These are phyloP conservation scores for Rhizoclosmatium globosum DNA, from an alignment of 192 early-diverging fungal species.

Conservation along the genomic window DNA sequence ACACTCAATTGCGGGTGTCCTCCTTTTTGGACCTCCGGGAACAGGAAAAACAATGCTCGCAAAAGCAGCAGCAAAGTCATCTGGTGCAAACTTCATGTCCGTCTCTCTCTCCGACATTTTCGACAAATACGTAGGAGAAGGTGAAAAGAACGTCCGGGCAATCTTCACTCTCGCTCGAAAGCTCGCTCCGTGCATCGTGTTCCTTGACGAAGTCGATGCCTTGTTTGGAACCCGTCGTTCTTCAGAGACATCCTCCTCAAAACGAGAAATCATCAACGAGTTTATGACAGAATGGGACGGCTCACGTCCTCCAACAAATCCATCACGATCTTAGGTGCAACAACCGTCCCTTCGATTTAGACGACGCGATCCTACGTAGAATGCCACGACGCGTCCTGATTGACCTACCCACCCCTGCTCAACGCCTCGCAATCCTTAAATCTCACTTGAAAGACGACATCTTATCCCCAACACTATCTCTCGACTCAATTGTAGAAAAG, in stretches of 20 bases:
- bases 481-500: conserved; percentile 71
- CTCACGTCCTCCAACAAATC: conserved; percentile 70
- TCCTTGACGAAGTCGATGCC: conserved; percentile 95
- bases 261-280: conserved; percentile 74
- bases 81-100: conserved; percentile 94
- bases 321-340: conserved; percentile 89
- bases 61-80: conserved; percentile 76
- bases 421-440: conserved; percentile 76
- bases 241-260: conserved; percentile 64
- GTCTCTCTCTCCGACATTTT: conserved; percentile 92
- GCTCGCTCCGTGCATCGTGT: conserved; percentile 94
- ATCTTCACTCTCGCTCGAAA: conserved; percentile 93
- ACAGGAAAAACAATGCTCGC: conserved; percentile 60
- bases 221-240: conserved; percentile 60
- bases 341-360: conserved; percentile 97
- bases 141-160: conserved; percentile 95
- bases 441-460: conserved; percentile 83
- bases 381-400: conserved; percentile 89
- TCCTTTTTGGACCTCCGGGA: conserved; percentile 68
- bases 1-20: conserved; percentile 59
- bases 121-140: conserved; percentile 97
- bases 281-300: conserved; percentile 92
- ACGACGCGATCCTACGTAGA: conserved; percentile 93
- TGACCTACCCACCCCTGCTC: conserved; percentile 83
- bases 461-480: conserved; percentile 63